A percentile compares a stretch with the other conserved stretches of the same genome.
These are phyloP conservation scores for Leccinum longicurvipes DNA, from an alignment of 768 basidiomycete species.

Conservation along the genomic window DNA sequence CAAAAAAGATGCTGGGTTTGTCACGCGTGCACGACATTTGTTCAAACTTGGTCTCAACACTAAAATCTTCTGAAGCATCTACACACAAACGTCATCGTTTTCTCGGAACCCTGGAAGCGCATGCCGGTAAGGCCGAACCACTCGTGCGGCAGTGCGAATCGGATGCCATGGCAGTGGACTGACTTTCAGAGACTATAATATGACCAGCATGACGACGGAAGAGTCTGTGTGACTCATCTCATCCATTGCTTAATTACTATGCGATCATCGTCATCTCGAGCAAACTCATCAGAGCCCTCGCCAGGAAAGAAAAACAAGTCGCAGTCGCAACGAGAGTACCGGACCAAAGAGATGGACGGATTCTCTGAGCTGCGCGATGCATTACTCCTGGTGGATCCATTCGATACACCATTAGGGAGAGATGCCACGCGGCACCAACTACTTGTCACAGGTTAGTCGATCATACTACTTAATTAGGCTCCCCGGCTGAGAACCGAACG, in stretches of 20 bases:
- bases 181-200: conserved; percentile 14
- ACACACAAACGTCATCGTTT: background rate
- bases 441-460: conserved; percentile 21
- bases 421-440: conserved; percentile 31
- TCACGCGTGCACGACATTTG: background rate
- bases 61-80: background rate
- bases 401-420: conserved; percentile 22
- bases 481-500: conserved; percentile 2
- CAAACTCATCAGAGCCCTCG: background rate
- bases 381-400: conserved; percentile 23
- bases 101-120: background rate
- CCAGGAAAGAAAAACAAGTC: conserved; percentile 21
- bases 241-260: conserved; percentile 8
- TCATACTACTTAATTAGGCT: background rate
- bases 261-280: conserved; percentile 13
- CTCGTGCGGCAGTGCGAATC: background rate
- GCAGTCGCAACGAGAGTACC: conserved; percentile 30
- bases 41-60: background rate
- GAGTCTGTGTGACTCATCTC: conserved; percentile 9
- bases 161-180: conserved; percentile 1
- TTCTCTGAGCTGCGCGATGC: conserved; percentile 30
- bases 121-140: background rate
- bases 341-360: conserved; percentile 29
- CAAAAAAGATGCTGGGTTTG: background rate
- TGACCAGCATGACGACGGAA: background rate